Evolutionary conservation across 441 rosid genomes (phyloP), one percentile per base, ranked within the genome.

Genomic region (Pelargonium fulgidum): DNA sequence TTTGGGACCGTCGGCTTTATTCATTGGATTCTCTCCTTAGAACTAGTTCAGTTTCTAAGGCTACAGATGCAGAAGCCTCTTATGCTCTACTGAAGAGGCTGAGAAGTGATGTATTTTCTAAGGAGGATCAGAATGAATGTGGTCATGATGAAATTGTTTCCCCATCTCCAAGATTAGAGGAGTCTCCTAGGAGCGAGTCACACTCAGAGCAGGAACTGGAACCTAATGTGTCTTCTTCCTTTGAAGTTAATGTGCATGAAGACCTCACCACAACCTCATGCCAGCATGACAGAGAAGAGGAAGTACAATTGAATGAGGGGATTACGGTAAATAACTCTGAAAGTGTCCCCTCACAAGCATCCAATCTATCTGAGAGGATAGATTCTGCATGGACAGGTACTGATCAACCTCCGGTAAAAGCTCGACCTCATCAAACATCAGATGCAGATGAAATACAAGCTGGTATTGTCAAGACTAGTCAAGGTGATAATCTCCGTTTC

Each of bases 321-420:
- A 72, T 76, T 74, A 71, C 65, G n/a, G n/a, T n/a, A n/a, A n/a
- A 68, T 64, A 77, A 73, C 45, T 64, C 13, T 1, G 78, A 68
- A 26, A 71, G 72, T 59, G 24, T 69, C 48, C 72, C 85, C 14
- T 83, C 87, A 44, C 80, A 86, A 58, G 80, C 75, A 17, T 84
- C 98, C 26, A 81, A 80, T 75, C 78, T 95, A 20, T 92, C 96
- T 3, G 96, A 87, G 76, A 84, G 86, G 78, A 95, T 95, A 76
- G 99, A 95, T 81, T 90, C 92, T 12, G 95, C 95, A 13, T 95
- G 99, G 99, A 82, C 87, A 0, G 98, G 99, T 56, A 89, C 92
- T 24, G 87, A 85, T 72, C 89, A 81, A 4, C 76, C 67, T 63
- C 41, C 70, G 3, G 69, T 65, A 52, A 79, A 80, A 73, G 73